These are phyloP conservation scores for Exophiala viscosa DNA, from an alignment of 2,329 filamentous ascomycete species.

Conservation along the genomic window DNA sequence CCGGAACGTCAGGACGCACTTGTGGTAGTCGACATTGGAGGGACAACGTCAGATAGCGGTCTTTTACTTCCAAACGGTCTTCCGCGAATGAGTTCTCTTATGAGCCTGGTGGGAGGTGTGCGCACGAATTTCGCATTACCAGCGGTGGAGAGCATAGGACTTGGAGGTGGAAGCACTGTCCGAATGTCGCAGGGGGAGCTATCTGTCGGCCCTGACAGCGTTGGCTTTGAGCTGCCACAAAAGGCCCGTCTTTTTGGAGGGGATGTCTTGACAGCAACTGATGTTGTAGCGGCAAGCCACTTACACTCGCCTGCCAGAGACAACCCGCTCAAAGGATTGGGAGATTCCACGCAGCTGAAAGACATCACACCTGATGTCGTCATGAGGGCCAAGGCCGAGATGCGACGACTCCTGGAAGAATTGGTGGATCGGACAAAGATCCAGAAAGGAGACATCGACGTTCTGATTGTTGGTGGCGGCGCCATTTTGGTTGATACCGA, in stretches of 20 bases:
- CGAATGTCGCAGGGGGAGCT: constrained; percentile 37
- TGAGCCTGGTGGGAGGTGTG: constrained; percentile 60
- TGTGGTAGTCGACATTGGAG: constrained; percentile 65
- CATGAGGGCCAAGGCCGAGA: constrained; percentile 37
- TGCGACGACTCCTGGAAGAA: constrained; percentile 53
- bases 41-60: constrained; percentile 64
- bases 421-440: constrained; percentile 62
- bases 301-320: not conserved
- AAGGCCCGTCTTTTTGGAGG: constrained; percentile 58
- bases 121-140: constrained; percentile 61
- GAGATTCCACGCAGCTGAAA: not conserved
- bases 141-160: constrained; percentile 53
- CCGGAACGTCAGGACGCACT: constrained; percentile 1
- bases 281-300: constrained; percentile 36
- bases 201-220: constrained; percentile 58
- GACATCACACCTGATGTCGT: constrained; percentile 29
- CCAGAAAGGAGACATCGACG: constrained; percentile 56
- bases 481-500: constrained; percentile 56
- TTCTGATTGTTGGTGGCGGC: constrained; percentile 62
- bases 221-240: constrained; percentile 54
- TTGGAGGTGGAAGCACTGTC: constrained; percentile 54
- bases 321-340: constrained; percentile 6
- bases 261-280: constrained; percentile 54
- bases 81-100: constrained; percentile 60
- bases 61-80: constrained; percentile 60